Evolutionary conservation across 176 grass and related monocot genomes (phyloP), one percentile per base, ranked within the genome.

Genomic region (Phoenix dactylifera): DNA sequence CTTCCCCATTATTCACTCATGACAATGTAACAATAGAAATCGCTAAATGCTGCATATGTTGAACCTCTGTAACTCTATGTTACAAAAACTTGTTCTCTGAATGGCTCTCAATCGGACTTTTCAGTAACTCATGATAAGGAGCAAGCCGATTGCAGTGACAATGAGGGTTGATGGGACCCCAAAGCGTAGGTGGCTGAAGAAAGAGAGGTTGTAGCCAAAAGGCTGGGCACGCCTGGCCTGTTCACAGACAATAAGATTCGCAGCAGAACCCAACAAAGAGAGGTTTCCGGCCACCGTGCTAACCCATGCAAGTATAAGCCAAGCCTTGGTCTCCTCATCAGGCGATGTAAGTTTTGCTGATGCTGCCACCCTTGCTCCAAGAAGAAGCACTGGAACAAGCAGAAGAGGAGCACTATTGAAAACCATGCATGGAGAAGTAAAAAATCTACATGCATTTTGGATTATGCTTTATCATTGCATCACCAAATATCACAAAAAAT

Each of bases 231-330:
- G 55, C 17, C 84, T 78, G 1, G 92, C 86, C 62, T 96, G 91
- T 79, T 96, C 91, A 55, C 91, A 96, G 15, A 96, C 86, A 23
- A 96, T 96, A 4, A 91, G 57, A 69, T 97, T 97, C 0, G 92
- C 92, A 2, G 92, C 92, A 0, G 87, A 97, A 18, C 87, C 87
- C 3, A 97, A 76, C 0, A 97, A 84, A 1, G 92, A 91, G 22
- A 97, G 87, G 70, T 97, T 97, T 30, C 92, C 92, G 50, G 92
- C 92, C 30, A 91, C 92, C 54, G 92, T 97, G 63, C 92, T 97
- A 23, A 87, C 88, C 92, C 92, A 97, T 4, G 92, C 92, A 51
- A 97, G 76, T 74, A 91, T 62, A 12, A 97, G 81, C 92, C 92
- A 97, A 6, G 83, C 77, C 44, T 84, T 86, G 15, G 72, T 88